phyloP scores from a whole-genome alignment of 768 basidiomycete species.

The Suillus discolor region DNA sequence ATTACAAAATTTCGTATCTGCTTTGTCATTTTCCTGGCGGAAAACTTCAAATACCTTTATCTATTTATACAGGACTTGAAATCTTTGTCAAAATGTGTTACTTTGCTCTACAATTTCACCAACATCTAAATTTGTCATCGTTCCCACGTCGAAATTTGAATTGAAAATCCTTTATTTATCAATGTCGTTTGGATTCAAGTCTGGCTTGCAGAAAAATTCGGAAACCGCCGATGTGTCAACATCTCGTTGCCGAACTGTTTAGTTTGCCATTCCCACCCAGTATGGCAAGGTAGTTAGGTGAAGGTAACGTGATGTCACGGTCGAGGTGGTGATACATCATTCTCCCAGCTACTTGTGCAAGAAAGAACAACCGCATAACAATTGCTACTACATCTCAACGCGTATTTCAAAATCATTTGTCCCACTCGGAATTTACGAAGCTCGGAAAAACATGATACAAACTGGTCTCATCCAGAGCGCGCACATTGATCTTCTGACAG shows the following conservation, averaged over 20 bases:
- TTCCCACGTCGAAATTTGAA: not conserved
- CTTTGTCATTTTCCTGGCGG: too few relatives aligned
- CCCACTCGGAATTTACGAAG: not conserved
- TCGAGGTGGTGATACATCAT: too few relatives aligned
- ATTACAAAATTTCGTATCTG: too few relatives aligned
- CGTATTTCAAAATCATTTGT: not conserved
- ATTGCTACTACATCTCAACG: not conserved
- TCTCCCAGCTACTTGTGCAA: too few relatives aligned
- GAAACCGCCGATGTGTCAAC: too few relatives aligned
- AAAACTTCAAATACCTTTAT: too few relatives aligned
- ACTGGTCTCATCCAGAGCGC: slow-evolving; percentile 78
- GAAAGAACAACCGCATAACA: not conserved
- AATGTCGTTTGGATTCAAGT: not conserved
- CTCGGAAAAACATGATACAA: slow-evolving; percentile 58
- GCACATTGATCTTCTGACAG: slow-evolving; percentile 81
- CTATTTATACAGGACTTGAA: too few relatives aligned
- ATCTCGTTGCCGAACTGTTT: too few relatives aligned
- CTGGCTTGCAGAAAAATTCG: too few relatives aligned
- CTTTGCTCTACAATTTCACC: not conserved
- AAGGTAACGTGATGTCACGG: too few relatives aligned
- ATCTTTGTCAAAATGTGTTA: not conserved
- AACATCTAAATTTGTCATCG: not conserved
- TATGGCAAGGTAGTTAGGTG: too few relatives aligned
- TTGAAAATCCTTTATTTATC: not conserved
- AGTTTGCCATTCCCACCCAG: too few relatives aligned